Evolutionary conservation across 164 flowering plant genomes (phyloP).

Genomic region (Tetracentron sinense): DNA sequence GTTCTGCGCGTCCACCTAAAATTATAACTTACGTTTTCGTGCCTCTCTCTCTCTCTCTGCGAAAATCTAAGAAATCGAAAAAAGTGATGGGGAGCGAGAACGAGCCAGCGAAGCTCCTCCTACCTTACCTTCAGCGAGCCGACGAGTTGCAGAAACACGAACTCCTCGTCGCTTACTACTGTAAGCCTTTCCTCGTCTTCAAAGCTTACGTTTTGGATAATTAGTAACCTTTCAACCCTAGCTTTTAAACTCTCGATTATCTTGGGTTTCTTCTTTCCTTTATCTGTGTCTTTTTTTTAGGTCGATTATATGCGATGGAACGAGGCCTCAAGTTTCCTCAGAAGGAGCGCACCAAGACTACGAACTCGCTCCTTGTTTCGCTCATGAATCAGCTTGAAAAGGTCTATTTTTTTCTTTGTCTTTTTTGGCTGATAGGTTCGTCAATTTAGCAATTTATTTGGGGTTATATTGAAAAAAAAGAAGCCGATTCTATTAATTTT

Average conservation of each 20-base stretch:
- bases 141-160: constrained; percentile 97
- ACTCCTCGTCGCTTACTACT: constrained; percentile 94
- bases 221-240: background rate
- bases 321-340: constrained; percentile 78
- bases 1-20: too few relatives aligned
- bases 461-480: too few relatives aligned
- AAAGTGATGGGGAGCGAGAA: constrained; percentile 54
- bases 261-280: background rate
- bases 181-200: constrained; percentile 39
- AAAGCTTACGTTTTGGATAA: background rate
- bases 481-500: too few relatives aligned
- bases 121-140: constrained; percentile 94
- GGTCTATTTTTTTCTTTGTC: constrained; percentile 36
- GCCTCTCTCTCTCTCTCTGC: too few relatives aligned
- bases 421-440: too few relatives aligned
- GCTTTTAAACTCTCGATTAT: background rate
- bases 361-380: constrained; percentile 71
- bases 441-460: too few relatives aligned
- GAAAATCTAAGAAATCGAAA: too few relatives aligned
- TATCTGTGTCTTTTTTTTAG: constrained; percentile 25
- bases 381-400: constrained; percentile 97
- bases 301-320: constrained; percentile 97
- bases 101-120: constrained; percentile 85
- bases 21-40: too few relatives aligned
- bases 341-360: constrained; percentile 76